Evolutionary conservation across 2,329 filamentous ascomycete genomes (phyloP).

Genomic region (Periconia sp.): DNA sequence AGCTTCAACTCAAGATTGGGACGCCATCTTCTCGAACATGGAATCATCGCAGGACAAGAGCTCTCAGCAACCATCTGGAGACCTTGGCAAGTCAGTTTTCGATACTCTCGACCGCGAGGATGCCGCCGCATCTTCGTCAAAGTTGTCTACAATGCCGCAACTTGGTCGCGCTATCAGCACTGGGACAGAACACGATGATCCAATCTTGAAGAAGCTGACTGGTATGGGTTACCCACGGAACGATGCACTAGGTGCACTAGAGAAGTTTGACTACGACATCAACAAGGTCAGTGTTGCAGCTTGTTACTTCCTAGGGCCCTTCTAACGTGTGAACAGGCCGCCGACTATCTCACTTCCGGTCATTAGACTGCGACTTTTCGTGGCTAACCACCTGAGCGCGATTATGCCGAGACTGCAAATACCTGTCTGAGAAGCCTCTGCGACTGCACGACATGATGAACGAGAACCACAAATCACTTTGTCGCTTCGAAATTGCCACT

Average conservation of each 20-base stretch:
- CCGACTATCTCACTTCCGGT: conserved; percentile 40
- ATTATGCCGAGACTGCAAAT: neutral
- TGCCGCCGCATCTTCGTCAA: conserved; percentile 36
- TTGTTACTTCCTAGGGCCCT: neutral
- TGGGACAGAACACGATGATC: conserved; percentile 84
- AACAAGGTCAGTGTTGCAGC: conserved; percentile 70
- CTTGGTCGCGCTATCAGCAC: conserved; percentile 74
- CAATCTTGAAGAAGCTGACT: conserved; percentile 86
- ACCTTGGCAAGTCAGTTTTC: conserved; percentile 45
- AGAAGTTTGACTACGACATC: conserved; percentile 95
- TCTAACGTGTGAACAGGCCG: conserved; percentile 38
- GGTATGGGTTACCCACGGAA: conserved; percentile 83
- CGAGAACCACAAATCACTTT: neutral
- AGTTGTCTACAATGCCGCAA: conserved; percentile 45
- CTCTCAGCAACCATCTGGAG: conserved; percentile 40
- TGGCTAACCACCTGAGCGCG: neutral
- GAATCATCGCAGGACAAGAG: conserved; percentile 58
- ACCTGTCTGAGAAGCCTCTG: no score
- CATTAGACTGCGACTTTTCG: conserved; percentile 2
- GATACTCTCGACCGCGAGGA: conserved; percentile 43
- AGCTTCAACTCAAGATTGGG: conserved; percentile 77
- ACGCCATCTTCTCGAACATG: conserved; percentile 86
- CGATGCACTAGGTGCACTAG: conserved; percentile 78
- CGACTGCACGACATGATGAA: no score
- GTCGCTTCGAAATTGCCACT: neutral